phyloP scores from a whole-genome alignment of 2,329 filamentous ascomycete genomes.

The Phialophora verrucosa region DNA sequence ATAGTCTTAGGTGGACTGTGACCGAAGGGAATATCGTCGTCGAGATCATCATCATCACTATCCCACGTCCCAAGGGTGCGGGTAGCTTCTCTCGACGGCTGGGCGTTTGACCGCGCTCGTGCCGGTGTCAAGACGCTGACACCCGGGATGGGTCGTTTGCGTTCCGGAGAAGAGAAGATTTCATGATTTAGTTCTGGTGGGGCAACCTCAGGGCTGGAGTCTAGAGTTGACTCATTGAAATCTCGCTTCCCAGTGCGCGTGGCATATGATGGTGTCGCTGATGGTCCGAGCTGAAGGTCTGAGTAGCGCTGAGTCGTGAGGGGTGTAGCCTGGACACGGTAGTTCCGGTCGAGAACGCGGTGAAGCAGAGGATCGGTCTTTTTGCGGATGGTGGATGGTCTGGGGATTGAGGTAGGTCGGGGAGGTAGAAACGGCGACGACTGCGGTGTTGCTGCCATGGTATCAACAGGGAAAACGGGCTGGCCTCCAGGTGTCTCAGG shows the following conservation, averaged over 20 bases:
- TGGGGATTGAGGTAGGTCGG: slow-evolving; percentile 50
- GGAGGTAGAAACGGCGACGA: slow-evolving; percentile 62
- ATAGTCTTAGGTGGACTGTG: slow-evolving; percentile 85
- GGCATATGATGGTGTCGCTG: slow-evolving; percentile 41
- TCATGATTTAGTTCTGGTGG: slow-evolving; percentile 84
- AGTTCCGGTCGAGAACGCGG: slow-evolving; percentile 92
- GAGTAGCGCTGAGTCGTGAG: slow-evolving; percentile 50
- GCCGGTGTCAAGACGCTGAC: slow-evolving; percentile 81
- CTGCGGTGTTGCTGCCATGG: slow-evolving; percentile 66
- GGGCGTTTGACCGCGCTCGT: slow-evolving; percentile 12
- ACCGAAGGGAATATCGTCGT: slow-evolving; percentile 63
- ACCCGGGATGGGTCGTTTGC: slow-evolving; percentile 64
- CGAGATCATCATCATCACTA: slow-evolving; percentile 69
- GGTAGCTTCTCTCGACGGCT: slow-evolving; percentile 28
- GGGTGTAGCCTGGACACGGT: slow-evolving; percentile 90
- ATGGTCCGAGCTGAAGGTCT: slow-evolving; percentile 32
- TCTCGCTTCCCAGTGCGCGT: slow-evolving; percentile 38
- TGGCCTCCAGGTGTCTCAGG: slow-evolving; percentile 38
- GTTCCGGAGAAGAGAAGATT: slow-evolving; percentile 76
- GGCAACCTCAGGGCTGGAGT: slow-evolving; percentile 72
- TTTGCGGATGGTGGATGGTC: slow-evolving; percentile 49
- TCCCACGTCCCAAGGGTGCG: slow-evolving; percentile 67
- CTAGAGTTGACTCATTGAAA: slow-evolving; percentile 51
- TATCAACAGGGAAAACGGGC: slow-evolving; percentile 30
- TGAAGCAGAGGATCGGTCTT: slow-evolving; percentile 77